Evolutionary conservation across 2,329 filamentous ascomycete species (phyloP), one percentile per base, ranked within the genome.

Genomic region (Metarhizium rileyi): DNA sequence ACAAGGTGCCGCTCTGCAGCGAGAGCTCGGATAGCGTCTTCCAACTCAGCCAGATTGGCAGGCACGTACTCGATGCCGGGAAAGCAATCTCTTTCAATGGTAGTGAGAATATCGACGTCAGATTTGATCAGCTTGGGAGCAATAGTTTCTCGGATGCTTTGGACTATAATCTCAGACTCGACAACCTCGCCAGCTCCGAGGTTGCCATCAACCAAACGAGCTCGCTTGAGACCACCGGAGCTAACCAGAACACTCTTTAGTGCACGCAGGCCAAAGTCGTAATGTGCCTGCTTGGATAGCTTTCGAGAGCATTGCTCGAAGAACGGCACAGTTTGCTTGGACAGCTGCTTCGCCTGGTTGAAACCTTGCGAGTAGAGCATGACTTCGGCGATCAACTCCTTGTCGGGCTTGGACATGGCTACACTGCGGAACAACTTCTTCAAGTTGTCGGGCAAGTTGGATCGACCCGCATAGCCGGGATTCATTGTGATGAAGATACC

Each of bases 401-500:
- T 98, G 74, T 98, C 94, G 1, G 93, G 93, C 70, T 97, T 98
- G 10, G 93, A 98, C 93, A 99, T 99, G 54, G 93, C 93, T 47
- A 99, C 90, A 62, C 93, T 98, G 64, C 94, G 85, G 81, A 99
- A 99, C 38, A 99, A 76, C 71, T 98, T 99, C 81, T 99, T 99
- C 72, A 99, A 70, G 66, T 99, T 99, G 71, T 99, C 93, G 2
- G 93, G 93, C 62, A 99, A 72, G 69, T 98, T 98, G 46, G 93
- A 99, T 69, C 93, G 88, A 50, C 93, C 93, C 48, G 93, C 93
- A 70, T 99, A 99, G 47, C 93, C 93, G 66, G 93, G 93, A 67
- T 99, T 99, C 94, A 99, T 98, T 36, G 93, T 99, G 66, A 99
- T 98, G 74, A 99, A 99, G 65, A 99, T 93, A 59, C 93, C 93